Percentiles rank a stretch among this genome's conserved stretches.
Evolutionary conservation across 2,329 filamentous ascomycete genomes (phyloP).

Genomic region (Aspergillus awamori): DNA sequence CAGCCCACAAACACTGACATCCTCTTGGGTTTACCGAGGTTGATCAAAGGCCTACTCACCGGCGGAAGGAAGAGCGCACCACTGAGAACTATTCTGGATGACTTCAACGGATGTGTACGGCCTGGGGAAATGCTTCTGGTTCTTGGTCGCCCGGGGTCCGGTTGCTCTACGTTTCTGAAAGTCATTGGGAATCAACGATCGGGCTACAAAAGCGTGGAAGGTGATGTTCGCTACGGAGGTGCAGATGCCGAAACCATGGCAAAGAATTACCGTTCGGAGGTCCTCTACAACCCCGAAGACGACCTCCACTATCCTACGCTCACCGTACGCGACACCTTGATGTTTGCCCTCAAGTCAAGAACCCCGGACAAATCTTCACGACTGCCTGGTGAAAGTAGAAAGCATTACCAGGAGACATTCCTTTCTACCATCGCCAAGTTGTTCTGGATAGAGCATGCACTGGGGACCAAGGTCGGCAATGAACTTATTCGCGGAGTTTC

Average conservation of each 20-base stretch:
- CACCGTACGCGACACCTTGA: constrained; percentile 72
- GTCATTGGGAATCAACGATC: constrained; percentile 70
- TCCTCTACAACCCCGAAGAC: constrained; percentile 76
- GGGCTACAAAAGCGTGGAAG: constrained; percentile 63
- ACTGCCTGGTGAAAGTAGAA: constrained; percentile 63
- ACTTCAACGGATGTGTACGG: constrained; percentile 55
- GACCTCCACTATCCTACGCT: constrained; percentile 79
- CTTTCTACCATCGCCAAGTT: constrained; percentile 69
- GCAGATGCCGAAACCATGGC: constrained; percentile 55
- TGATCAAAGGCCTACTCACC: constrained; percentile 49
- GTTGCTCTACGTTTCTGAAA: constrained; percentile 83
- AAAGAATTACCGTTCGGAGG: constrained; percentile 53
- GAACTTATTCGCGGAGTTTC: constrained; percentile 72
- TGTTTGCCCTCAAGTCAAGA: constrained; percentile 70
- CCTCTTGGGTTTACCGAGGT: constrained; percentile 54
- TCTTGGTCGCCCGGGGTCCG: constrained; percentile 46
- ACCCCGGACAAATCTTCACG: constrained; percentile 66
- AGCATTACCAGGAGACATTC: constrained; percentile 64
- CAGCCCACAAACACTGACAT: constrained; percentile 61
- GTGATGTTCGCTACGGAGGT: constrained; percentile 59
- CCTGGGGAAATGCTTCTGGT: constrained; percentile 46
- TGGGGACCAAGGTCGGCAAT: constrained; percentile 74
- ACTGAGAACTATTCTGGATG: constrained; percentile 67
- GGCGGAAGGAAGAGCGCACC: constrained; percentile 45
- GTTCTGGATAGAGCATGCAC: constrained; percentile 72